phyloP scores from a whole-genome alignment of 371 early-diverging fungal genomes.

The Syncephalastrum contaminatum region DNA sequence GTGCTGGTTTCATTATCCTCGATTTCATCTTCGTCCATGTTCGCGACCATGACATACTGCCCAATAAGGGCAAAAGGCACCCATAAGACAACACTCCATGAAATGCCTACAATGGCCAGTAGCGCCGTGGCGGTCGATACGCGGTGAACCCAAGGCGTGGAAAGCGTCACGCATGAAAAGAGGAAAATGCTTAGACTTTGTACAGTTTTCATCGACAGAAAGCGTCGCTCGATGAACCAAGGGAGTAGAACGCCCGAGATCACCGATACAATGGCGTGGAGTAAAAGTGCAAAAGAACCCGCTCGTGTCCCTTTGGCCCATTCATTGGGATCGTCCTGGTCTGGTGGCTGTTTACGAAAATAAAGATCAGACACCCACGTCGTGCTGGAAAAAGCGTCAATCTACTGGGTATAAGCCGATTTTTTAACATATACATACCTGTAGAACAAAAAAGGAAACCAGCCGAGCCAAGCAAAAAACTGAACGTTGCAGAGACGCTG shows the following conservation, averaged over 20 bases:
- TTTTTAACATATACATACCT: slow-evolving; percentile 11
- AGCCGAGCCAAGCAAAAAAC: slow-evolving; percentile 73
- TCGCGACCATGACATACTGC: slow-evolving; percentile 41
- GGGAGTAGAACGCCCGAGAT: slow-evolving; percentile 52
- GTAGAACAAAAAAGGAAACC: slow-evolving; percentile 67
- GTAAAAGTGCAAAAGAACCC: slow-evolving; percentile 61
- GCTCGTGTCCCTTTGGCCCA: slow-evolving; percentile 47
- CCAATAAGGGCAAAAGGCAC: slow-evolving; percentile 71
- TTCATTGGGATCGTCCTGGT: slow-evolving; percentile 9
- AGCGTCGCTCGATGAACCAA: slow-evolving; percentile 24
- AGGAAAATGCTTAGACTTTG: slow-evolving; percentile 50
- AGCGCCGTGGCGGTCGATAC: slow-evolving; percentile 44
- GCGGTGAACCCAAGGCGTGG: slow-evolving; percentile 45
- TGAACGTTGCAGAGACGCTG: slow-evolving; percentile 67
- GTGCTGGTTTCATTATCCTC: slow-evolving; percentile 2
- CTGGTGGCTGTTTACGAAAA: slow-evolving; percentile 16
- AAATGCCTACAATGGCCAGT: slow-evolving; percentile 57
- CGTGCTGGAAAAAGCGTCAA: slow-evolving; percentile 11
- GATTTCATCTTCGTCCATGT: slow-evolving; percentile 17
- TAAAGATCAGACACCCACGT: slow-evolving; percentile 48
- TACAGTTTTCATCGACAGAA: slow-evolving; percentile 40
- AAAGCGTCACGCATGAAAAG: slow-evolving; percentile 47
- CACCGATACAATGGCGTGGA: slow-evolving; percentile 59
- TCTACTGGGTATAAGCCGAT: no score
- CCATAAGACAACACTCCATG: slow-evolving; percentile 70